Evolutionary conservation across 331 rosid species (phyloP), one percentile per base, ranked within the genome.

Genomic region (Quercus lobata): DNA sequence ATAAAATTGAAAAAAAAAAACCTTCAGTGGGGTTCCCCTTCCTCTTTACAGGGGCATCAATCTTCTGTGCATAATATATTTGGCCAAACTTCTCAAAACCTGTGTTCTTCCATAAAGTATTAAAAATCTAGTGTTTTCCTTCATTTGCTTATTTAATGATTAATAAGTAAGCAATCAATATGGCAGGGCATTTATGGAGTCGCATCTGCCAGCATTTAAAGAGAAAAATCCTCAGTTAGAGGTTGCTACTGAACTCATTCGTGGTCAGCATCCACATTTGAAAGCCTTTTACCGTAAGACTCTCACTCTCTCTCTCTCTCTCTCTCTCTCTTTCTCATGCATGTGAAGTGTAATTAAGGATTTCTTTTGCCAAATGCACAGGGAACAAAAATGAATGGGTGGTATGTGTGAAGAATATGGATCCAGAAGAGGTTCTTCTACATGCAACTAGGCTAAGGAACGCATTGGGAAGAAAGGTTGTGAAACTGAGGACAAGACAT

Each of bases 251-350:
- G 97, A 94, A 65, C 93, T 91, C 82, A 90, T 91, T 73, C 97
- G 95, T 63, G 98, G 98, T 63, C 97, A 91, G 83, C 98, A 94
- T 79, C 97, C 98, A 49, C 95, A 87, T 87, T 79, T 92, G 84
- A 91, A 91, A 92, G 97, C 68, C 57, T 86, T 86, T 73, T 94
- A 91, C 81, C 82, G 97, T 94, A 90, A 87, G 90, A 57, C 76
- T 80, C 85, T 52, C 56, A 25, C 69, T 69, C 80, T 14, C 73
- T 10, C 32, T 9, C 57, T 6, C 49, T n/a, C 58, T 1, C 15
- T 6, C 30, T 0, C 79, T 27, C 49, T n/a, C 57, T 30, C 18
- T n/a, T n/a, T 83, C 72, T 27, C 61, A 62, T 44, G 74, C 37
- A 32, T 68, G 3, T 22, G 7, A 70, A 19, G 77, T 69, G 83